Evolutionary conservation across 2,329 filamentous ascomycete genomes (phyloP).

Genomic region (Drechslerella stenobrocha): DNA sequence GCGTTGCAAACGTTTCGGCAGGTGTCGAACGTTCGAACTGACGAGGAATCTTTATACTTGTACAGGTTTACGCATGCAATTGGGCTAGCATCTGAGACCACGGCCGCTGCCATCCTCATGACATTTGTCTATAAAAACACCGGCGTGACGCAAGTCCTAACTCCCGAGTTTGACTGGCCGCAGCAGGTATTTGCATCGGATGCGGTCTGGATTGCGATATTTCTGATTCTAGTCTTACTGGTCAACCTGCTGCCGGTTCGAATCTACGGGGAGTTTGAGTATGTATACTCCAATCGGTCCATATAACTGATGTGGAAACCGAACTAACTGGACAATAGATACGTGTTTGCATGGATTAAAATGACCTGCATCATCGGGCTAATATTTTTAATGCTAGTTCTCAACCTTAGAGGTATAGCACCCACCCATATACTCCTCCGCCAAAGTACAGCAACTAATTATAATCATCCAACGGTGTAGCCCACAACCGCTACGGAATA

Average conservation of each 20-base stretch:
- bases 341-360: conserved; percentile 55
- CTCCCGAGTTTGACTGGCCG: conserved; percentile 46
- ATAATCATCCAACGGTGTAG: conserved; percentile 14
- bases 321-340: conserved; percentile 5
- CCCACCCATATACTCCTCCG: conserved; percentile 52
- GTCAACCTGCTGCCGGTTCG: conserved; percentile 56
- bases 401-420: conserved; percentile 54
- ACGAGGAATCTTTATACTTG: background rate
- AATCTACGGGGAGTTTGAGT: conserved; percentile 55
- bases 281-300: conserved; percentile 23
- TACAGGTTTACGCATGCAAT: conserved; percentile 55
- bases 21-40: background rate
- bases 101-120: conserved; percentile 57
- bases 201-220: conserved; percentile 56
- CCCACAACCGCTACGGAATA: conserved; percentile 34
- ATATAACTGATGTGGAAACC: too few species aligned
- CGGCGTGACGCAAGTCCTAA: conserved; percentile 33
- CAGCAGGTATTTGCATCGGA: conserved; percentile 31
- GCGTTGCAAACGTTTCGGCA: too few species aligned
- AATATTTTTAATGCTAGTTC: conserved; percentile 58
- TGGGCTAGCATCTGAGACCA: conserved; percentile 55
- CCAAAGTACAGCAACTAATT: background rate
- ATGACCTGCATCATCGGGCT: conserved; percentile 56
- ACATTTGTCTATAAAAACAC: conserved; percentile 55
- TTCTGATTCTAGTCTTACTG: conserved; percentile 54